Conservation (phyloP, 2,329 filamentous ascomycete genomes). For the Trichoderma afroharzianum region DNA sequence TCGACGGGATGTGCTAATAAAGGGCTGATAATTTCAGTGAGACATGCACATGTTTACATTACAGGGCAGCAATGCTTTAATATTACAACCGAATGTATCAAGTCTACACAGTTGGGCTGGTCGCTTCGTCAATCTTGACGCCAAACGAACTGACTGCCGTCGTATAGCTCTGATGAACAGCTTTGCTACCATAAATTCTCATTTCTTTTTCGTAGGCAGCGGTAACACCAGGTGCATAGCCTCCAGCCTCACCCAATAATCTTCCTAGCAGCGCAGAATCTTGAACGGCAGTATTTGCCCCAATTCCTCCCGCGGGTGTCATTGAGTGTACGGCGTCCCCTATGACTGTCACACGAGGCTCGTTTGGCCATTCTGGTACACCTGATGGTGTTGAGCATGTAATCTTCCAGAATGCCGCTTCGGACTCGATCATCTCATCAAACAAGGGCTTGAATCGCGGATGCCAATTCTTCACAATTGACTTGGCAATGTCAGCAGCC, state of each 20-base stretch:
- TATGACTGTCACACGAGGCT: constrained; percentile 55
- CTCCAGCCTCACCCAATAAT: constrained; percentile 50
- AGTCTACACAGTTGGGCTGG: neutral
- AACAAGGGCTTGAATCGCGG: constrained; percentile 53
- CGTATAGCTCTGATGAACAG: constrained; percentile 52
- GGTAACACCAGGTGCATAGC: constrained; percentile 49
- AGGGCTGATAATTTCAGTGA: too few relatives aligned
- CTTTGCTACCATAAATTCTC: constrained; percentile 56
- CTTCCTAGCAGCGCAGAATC: constrained; percentile 54
- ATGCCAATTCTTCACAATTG: constrained; percentile 53
- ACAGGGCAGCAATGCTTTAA: neutral
- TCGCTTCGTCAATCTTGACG: constrained; percentile 43
- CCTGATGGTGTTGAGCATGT: constrained; percentile 58
- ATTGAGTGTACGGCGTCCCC: constrained; percentile 57
- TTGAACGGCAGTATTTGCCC: constrained; percentile 54
- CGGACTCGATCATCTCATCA: constrained; percentile 52
- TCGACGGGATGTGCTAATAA: too few relatives aligned
- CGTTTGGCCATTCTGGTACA: constrained; percentile 58
- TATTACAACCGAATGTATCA: neutral
- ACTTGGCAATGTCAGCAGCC: constrained; percentile 56
- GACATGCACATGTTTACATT: too few relatives aligned
- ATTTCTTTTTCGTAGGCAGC: constrained; percentile 60
- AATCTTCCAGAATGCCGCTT: constrained; percentile 65
- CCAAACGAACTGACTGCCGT: constrained; percentile 43
- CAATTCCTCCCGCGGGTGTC: constrained; percentile 55